These are phyloP conservation scores for Myxozyma monticola DNA, from an alignment of 805 yeast genomes.

Conservation along the genomic window DNA sequence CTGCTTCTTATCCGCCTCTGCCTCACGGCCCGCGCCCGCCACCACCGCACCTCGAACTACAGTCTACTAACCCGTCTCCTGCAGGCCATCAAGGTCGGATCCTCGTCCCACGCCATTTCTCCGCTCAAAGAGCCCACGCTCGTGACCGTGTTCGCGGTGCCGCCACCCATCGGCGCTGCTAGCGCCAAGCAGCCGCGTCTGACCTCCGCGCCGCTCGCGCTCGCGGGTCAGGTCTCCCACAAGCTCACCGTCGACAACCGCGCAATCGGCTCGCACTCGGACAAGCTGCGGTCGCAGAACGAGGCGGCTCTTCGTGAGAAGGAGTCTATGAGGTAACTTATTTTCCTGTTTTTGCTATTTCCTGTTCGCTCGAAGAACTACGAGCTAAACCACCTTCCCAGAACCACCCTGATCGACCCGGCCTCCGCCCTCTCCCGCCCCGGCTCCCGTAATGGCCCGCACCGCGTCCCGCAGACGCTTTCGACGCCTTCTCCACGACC, in stretches of 20 bases:
- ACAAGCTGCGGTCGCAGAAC: too few species aligned
- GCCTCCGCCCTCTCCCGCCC: constrained; percentile 5
- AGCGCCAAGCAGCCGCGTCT: too few species aligned
- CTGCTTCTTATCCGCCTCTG: too few species aligned
- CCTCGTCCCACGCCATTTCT: constrained; percentile 10
- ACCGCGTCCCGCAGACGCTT: not conserved
- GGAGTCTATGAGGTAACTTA: constrained; percentile 13
- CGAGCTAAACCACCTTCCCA: not conserved
- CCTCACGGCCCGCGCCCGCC: not conserved
- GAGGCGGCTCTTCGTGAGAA: constrained; percentile 17
- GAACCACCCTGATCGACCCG: constrained; percentile 17
- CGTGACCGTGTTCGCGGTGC: constrained; percentile 13
- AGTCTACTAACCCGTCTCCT: too few species aligned
- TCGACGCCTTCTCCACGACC: constrained; percentile 23
- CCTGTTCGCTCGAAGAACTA: not conserved
- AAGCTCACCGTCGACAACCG: constrained; percentile 29
- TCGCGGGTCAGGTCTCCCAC: constrained; percentile 33
- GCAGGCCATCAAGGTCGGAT: constrained; percentile 22
- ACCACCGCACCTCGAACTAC: too few species aligned
- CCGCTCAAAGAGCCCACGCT: constrained; percentile 15
- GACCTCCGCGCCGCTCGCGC: too few species aligned
- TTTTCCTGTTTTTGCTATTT: not conserved
- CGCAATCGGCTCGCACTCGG: constrained; percentile 18
- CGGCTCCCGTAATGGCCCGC: constrained; percentile 1
- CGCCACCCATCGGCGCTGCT: not conserved